Conservation (phyloP, 164 flowering plant species). For the Vitis rupestris region DNA sequence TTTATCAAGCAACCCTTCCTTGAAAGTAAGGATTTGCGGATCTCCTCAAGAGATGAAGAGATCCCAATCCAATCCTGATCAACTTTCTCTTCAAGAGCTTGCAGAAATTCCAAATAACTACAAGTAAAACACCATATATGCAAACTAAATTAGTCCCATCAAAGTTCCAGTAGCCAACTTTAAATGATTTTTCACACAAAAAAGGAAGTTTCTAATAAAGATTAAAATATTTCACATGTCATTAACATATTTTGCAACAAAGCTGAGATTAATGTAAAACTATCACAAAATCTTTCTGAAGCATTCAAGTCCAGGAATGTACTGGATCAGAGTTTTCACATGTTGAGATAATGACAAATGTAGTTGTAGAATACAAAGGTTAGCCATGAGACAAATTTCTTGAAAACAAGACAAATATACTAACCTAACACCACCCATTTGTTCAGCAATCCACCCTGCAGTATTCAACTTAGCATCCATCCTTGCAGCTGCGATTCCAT, state of each 20-base stretch:
- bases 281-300: too few species aligned
- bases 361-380: background rate
- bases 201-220: background rate
- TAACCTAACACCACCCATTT: conserved; percentile 99
- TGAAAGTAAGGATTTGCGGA: conserved; percentile 76
- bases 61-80: conserved; percentile 86
- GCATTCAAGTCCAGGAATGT: too few species aligned
- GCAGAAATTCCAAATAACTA: conserved; percentile 86
- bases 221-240: background rate
- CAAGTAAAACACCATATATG: conserved; percentile 7
- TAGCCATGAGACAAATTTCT: background rate
- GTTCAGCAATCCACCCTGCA: conserved; percentile 96
- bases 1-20: conserved; percentile 77
- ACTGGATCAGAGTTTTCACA: too few species aligned
- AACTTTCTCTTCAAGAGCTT: conserved; percentile 71
- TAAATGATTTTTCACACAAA: background rate
- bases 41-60: conserved; percentile 89
- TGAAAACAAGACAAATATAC: conserved; percentile 8
- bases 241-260: background rate
- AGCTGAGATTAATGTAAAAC: background rate
- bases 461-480: conserved; percentile 94
- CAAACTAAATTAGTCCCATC: background rate
- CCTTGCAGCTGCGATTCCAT: conserved; percentile 95
- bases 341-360: background rate
- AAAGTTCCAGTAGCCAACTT: background rate